Conservation (phyloP, 306 rosid genomes). For the Astragalus glycyphyllos region DNA sequence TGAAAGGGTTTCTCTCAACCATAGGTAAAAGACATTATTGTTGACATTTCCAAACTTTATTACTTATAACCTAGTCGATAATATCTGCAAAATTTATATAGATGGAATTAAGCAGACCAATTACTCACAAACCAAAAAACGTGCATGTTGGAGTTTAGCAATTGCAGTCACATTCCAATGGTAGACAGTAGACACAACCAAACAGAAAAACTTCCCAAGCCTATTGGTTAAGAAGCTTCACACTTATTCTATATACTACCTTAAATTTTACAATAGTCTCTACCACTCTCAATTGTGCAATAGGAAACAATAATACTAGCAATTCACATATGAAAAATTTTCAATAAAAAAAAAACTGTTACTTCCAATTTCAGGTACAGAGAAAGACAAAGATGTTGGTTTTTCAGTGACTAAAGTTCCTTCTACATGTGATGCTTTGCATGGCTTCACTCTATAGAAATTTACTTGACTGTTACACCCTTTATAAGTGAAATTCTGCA, state of each 20-base stretch:
- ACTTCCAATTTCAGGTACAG: conserved; percentile 73
- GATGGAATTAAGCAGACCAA: not conserved
- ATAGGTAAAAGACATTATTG: conserved; percentile 5
- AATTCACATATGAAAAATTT: not conserved
- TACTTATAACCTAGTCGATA: not conserved
- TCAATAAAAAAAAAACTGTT: conserved; percentile 11
- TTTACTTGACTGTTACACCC: conserved; percentile 11
- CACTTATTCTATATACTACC: conserved; percentile 3
- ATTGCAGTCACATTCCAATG: not conserved
- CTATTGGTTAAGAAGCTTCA: conserved; percentile 2
- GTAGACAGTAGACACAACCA: conserved; percentile 16
- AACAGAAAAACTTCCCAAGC: not conserved
- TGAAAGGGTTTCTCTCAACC: conserved; percentile 1
- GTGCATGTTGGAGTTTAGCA: not conserved
- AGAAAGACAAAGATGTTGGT: conserved; percentile 51
- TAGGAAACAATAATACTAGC: not conserved
- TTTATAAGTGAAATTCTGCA: too few species aligned
- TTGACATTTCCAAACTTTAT: not conserved
- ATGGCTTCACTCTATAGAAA: conserved; percentile 48
- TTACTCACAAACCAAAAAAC: not conserved
- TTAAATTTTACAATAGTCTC: not conserved
- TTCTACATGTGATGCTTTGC: conserved; percentile 55
- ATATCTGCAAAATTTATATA: not conserved
- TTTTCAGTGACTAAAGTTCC: conserved; percentile 65
- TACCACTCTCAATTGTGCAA: not conserved